phyloP scores from a whole-genome alignment of 2,329 filamentous ascomycete genomes.

The Aspergillus fijiensis region DNA sequence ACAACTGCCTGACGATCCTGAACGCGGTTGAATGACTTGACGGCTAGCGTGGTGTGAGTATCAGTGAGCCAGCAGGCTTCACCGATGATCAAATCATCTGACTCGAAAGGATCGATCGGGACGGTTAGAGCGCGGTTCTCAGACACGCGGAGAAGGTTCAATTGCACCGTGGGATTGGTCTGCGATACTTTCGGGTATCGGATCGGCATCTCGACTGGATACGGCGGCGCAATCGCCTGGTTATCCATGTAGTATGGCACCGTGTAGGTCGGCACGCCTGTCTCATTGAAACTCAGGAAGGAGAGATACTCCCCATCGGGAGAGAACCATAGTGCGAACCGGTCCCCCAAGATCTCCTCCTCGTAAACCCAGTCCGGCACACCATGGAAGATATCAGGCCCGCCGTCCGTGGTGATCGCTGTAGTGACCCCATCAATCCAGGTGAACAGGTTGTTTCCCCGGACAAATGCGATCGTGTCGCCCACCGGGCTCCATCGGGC shows the following conservation, averaged over 20 bases:
- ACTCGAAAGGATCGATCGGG: conserved; percentile 57
- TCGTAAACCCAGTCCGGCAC: conserved; percentile 96
- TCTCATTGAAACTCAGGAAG: conserved; percentile 82
- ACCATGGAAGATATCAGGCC: conserved; percentile 81
- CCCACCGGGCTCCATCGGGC: conserved; percentile 61
- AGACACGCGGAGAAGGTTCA: conserved; percentile 58
- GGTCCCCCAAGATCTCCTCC: conserved; percentile 71
- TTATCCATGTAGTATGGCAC: conserved; percentile 67
- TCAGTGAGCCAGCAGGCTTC: conserved; percentile 68
- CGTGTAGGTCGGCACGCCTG: conserved; percentile 64
- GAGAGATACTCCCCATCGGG: conserved; percentile 80
- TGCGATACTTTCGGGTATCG: conserved; percentile 69
- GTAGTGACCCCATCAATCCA: conserved; percentile 55
- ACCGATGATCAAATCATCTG: conserved; percentile 63
- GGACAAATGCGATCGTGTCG: conserved; percentile 65
- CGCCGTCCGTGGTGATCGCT: conserved; percentile 78
- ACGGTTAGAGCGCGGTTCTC: conserved; percentile 49
- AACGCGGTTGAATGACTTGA: conserved; percentile 67
- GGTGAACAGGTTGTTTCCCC: conserved; percentile 64
- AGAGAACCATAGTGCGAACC: conserved; percentile 88
- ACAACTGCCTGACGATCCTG: conserved; percentile 65
- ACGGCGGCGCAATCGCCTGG: conserved; percentile 57
- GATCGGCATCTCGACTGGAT: conserved; percentile 62
- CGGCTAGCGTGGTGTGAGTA: conserved; percentile 59
- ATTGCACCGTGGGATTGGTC: conserved; percentile 63